phyloP scores from a whole-genome alignment of 768 basidiomycete species.

The Leucogyrophana mollusca region DNA sequence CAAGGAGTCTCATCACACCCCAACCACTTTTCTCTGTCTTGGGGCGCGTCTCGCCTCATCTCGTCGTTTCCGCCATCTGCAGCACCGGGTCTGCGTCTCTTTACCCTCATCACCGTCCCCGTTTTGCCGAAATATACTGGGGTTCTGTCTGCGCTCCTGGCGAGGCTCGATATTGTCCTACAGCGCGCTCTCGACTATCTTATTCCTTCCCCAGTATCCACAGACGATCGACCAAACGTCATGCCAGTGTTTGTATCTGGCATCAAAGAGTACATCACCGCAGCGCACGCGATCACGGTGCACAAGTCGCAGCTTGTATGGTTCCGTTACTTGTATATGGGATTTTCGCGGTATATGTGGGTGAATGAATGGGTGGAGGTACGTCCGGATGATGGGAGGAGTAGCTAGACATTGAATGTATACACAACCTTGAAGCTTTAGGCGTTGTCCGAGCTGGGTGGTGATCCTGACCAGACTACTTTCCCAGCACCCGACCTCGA shows the following conservation, averaged over 20 bases:
- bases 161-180: slow-evolving; percentile 43
- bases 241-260: slow-evolving; percentile 54
- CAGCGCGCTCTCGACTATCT: slow-evolving; percentile 5
- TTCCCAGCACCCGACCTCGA: no score
- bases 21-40: slow-evolving; percentile 75
- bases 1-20: slow-evolving; percentile 81
- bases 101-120: slow-evolving; percentile 59
- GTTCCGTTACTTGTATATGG: slow-evolving; percentile 86
- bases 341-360: slow-evolving; percentile 90
- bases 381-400: neutral
- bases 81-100: slow-evolving; percentile 41
- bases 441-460: no score
- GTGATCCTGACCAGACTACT: no score
- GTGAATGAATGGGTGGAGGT: slow-evolving; percentile 78
- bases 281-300: slow-evolving; percentile 65
- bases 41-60: slow-evolving; percentile 50
- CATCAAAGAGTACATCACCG: slow-evolving; percentile 49
- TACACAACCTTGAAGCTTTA: no score
- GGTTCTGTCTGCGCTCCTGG: slow-evolving; percentile 46
- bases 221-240: neutral
- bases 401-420: no score
- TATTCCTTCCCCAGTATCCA: neutral
- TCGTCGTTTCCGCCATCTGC: slow-evolving; percentile 23
- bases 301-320: slow-evolving; percentile 81
- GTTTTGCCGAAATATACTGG: slow-evolving; percentile 61